phyloP scores from a whole-genome alignment of 202 grass and related monocot genomes.

The Sporobolus alterniflorus region DNA sequence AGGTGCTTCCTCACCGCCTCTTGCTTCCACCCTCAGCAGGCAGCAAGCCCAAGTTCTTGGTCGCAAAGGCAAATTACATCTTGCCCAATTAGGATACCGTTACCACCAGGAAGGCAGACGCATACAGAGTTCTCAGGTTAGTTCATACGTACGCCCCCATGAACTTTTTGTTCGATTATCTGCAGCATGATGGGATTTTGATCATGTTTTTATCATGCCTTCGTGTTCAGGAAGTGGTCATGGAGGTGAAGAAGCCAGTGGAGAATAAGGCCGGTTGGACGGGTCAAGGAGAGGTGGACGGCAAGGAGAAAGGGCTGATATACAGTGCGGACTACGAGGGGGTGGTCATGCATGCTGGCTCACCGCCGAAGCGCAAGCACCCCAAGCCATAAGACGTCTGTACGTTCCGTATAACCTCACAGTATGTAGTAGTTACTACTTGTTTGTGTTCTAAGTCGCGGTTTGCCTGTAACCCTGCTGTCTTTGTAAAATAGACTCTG shows the following conservation, averaged over 20 bases:
- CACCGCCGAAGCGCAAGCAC: conserved; percentile 43
- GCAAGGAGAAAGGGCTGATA: conserved; percentile 34
- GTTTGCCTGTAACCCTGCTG: not conserved
- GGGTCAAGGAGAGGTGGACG: not conserved
- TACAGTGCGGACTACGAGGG: conserved; percentile 50
- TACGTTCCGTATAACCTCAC: too few relatives aligned
- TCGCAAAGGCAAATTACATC: conserved; percentile 45
- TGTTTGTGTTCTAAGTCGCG: not conserved
- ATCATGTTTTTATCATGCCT: not conserved
- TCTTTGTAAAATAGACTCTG: not conserved
- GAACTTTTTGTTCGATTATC: not conserved
- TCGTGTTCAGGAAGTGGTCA: not conserved
- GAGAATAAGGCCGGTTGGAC: not conserved
- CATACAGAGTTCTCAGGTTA: conserved; percentile 38
- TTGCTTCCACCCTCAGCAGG: not conserved
- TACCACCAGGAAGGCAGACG: conserved; percentile 24
- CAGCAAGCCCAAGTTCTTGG: conserved; percentile 26
- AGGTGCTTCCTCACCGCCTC: not conserved
- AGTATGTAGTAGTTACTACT: not conserved
- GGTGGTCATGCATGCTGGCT: conserved; percentile 46
- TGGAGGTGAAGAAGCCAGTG: not conserved
- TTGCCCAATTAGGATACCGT: not conserved
- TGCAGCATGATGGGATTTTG: too few relatives aligned
- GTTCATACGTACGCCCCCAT: not conserved
- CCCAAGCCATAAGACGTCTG: conserved; percentile 21